Evolutionary conservation across 306 rosid genomes (phyloP).

Genomic region (Fagus sylvatica): DNA sequence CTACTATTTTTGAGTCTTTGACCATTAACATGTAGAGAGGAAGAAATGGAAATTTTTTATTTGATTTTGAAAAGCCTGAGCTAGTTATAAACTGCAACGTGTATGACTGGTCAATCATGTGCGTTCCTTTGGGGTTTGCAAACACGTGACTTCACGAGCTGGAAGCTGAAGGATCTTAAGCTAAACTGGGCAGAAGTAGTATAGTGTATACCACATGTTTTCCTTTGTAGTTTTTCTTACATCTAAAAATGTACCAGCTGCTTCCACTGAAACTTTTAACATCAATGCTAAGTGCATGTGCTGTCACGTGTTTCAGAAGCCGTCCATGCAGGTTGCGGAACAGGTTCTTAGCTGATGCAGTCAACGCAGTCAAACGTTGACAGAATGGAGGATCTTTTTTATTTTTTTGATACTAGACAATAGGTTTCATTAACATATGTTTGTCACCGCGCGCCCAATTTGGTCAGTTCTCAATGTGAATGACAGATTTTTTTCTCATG

Average conservation of each 20-base stretch:
- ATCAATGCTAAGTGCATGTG: conserved; percentile 39
- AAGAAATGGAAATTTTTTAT: no score
- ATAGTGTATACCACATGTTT: not conserved
- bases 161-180: conserved; percentile 7
- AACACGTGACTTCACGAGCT: conserved; percentile 46
- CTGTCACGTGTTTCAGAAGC: conserved; percentile 42
- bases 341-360: not conserved
- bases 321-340: conserved; percentile 12
- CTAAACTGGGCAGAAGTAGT: not conserved
- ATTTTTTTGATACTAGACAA: not conserved
- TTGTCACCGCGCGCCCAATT: not conserved
- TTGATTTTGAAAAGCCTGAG: not conserved
- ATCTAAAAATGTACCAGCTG: not conserved
- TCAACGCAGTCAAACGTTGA: conserved; percentile 12
- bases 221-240: not conserved
- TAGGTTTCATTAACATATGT: not conserved
- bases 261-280: not conserved
- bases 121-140: not conserved
- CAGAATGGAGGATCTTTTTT: not conserved
- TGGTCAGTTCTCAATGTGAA: no score
- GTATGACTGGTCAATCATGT: not conserved
- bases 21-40: not conserved
- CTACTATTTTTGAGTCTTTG: no score
- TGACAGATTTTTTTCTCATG: no score
- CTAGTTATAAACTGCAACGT: not conserved